Base-by-base conservation (phyloP, 495 filamentous ascomycete genomes). In the Immersiella caudata region DNA sequence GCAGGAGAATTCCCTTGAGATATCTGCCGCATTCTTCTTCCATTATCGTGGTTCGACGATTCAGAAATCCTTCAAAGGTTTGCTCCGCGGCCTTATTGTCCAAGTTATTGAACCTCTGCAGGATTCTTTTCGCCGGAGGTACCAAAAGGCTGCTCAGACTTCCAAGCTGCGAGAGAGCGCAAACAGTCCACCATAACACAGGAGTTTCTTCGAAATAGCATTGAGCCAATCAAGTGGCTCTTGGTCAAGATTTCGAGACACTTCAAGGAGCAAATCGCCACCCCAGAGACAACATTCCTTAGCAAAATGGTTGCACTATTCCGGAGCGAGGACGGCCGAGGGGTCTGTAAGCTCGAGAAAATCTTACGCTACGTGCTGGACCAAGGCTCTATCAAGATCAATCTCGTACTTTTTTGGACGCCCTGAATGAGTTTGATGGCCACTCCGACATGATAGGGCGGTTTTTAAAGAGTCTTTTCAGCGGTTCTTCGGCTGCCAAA, bases 51-150 rank as follows among this genome's bases (percentile, higher is more conserved):
- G 78, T 0, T 74, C 63, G 0, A 6, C 12, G 0, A 46, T 80
- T 6, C 79, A 84, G 62, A 79, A 75, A 67, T 81, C 79, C 8
- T 74, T 79, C 25, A 65, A 75, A 25, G 84, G 84, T 0, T 67
- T 86, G 11, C 69, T 83, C 0, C 75, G 72, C 6, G 27, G 66
- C 9, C 21, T 62, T 2, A 26, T 57, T 3, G 6, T 27, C 24
- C 56, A 59, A n/a, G n/a, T 59, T 20, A 11, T 59, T 1, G 56
- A 3, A 1, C 22, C 1, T 7, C 2, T 29, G 2, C 24, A 6
- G 6, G 16, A 59, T 9, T 25, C 26, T 11, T 35, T 8, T 6
- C 24, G 2, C 16, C 33, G 8, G 21, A 9, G 21, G 1, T 8
- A 26, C 24, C 1, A 27, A 12, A 3, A 21, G 18, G 18, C 4